A percentile compares a stretch with the other conserved stretches of the same genome.
These are phyloP conservation scores for Pinguiococcus pyrenoidosus DNA, from an alignment of 108 stramenopile genomes.

Conservation along the genomic window DNA sequence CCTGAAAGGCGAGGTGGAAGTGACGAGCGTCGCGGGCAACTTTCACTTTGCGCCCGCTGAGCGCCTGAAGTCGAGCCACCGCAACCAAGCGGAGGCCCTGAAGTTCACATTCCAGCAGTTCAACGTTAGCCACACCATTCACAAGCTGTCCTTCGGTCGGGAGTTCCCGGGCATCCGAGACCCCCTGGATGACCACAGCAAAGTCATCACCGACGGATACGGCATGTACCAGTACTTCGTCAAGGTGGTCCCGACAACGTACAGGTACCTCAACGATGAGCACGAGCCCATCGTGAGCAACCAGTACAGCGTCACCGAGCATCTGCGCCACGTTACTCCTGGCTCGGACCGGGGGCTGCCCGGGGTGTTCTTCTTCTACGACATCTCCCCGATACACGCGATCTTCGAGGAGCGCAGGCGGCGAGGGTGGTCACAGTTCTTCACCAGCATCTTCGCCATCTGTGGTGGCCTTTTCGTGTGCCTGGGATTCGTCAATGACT, in stretches of 20 bases:
- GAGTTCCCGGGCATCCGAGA: constrained; percentile 36
- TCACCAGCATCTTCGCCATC: constrained; percentile 34
- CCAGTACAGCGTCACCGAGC: constrained; percentile 93
- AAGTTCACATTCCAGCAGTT: constrained; percentile 58
- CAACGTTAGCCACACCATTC: constrained; percentile 77
- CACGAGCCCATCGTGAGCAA: constrained; percentile 58
- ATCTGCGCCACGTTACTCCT: constrained; percentile 75
- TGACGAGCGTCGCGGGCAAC: constrained; percentile 73
- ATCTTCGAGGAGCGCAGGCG: constrained; percentile 73
- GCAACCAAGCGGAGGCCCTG: constrained; percentile 29
- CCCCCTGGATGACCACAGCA: background rate
- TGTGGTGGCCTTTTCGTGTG: too few species aligned
- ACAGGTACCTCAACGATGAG: constrained; percentile 56
- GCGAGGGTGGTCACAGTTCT: constrained; percentile 47
- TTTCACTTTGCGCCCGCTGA: constrained; percentile 82
- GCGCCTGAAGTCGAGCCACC: constrained; percentile 38
- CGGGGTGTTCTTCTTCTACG: constrained; percentile 94
- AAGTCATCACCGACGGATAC: constrained; percentile 46
- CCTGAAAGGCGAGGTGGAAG: constrained; percentile 64
- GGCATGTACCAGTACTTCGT: constrained; percentile 78
- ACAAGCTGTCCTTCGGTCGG: constrained; percentile 66
- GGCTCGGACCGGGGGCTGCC: constrained; percentile 70
- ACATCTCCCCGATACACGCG: constrained; percentile 78
- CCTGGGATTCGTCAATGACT: too few species aligned
- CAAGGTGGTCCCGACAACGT: constrained; percentile 85